These are phyloP conservation scores for Trichophyton benhamiae DNA, from an alignment of 2,329 filamentous ascomycete species.

Conservation along the genomic window DNA sequence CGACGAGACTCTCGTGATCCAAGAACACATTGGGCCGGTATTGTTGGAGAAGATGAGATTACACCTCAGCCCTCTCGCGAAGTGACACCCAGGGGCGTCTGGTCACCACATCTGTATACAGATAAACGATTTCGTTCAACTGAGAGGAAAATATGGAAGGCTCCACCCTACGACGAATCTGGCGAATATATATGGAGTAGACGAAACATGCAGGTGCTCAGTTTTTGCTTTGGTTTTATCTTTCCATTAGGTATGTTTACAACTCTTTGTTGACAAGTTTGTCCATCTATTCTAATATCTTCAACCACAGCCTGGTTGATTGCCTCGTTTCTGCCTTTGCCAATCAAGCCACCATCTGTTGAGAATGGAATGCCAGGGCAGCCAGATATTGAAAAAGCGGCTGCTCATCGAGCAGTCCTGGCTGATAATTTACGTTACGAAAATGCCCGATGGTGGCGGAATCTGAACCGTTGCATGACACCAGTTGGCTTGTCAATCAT, in stretches of 20 bases:
- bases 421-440: constrained; percentile 40
- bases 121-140: constrained; percentile 49
- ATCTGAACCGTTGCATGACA: constrained; percentile 50
- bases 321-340: constrained; percentile 61
- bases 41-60: constrained; percentile 8
- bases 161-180: constrained; percentile 57
- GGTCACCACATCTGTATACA: constrained; percentile 59
- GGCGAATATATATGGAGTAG: constrained; percentile 50
- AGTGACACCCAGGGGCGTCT: constrained; percentile 45
- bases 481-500: constrained; percentile 45
- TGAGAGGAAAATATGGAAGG: constrained; percentile 53
- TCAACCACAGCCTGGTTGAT: constrained; percentile 58
- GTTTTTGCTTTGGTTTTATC: constrained; percentile 67
- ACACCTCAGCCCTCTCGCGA: constrained; percentile 21
- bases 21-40: constrained; percentile 31
- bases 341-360: constrained; percentile 42
- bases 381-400: constrained; percentile 31
- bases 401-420: constrained; percentile 33
- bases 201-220: constrained; percentile 60
- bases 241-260: constrained; percentile 53
- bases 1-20: constrained; percentile 20
- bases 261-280: not conserved
- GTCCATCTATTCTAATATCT: constrained; percentile 14
- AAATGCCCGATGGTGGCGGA: constrained; percentile 54
- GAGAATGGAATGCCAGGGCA: constrained; percentile 32